Evolutionary conservation across 2,329 filamentous ascomycete genomes (phyloP), one percentile per base, ranked within the genome.

Genomic region (Orbilia quercus): DNA sequence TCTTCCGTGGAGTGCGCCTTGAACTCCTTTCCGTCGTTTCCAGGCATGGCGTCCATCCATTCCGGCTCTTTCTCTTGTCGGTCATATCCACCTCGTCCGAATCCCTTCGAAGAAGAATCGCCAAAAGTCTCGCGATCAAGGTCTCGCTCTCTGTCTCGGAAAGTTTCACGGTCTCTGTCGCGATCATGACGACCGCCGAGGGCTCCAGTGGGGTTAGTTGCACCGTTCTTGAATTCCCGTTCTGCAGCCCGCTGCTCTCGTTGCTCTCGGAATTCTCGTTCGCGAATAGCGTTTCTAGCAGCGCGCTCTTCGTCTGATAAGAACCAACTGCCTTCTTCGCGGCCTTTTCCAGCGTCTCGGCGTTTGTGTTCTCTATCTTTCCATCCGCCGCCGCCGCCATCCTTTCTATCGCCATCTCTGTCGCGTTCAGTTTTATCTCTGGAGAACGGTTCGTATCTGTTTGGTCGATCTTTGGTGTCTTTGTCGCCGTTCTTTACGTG

Each of bases 1-100:
- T 86, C 84, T 71, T 85, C 84, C 76, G 83, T 82, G 16, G 84
- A 85, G 66, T 82, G 81, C 36, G 79, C 79, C 65, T 75, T 76
- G 50, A 75, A 82, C 64, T 82, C 82, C 60, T 80, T 80, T 31
- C 80, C 77, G 44, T 81, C 78, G 25, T 66, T 65, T 53, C 59
- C 67, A 40, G 76, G 74, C 28, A 69, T 71, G 1, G 76, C 58
- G 65, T 85, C 83, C 81, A 86, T 83, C 84, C 84, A 86, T 76
- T 86, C 84, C 1, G 84, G 84, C 63, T 85, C 83, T 70, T 83
- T 81, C 72, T 83, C 82, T 5, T 77, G 28, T 47, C 40, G 58
- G n/a, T 67, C 62, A 12, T 77, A 20, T 53, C 72, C 44, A 23
- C 71, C 48, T 82, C 59, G 66, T 23, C 69, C 69, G 31, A 73